Evolutionary conservation across 1,284 basidiomycete species (phyloP).

Genomic region (Heliocybe sulcata): DNA sequence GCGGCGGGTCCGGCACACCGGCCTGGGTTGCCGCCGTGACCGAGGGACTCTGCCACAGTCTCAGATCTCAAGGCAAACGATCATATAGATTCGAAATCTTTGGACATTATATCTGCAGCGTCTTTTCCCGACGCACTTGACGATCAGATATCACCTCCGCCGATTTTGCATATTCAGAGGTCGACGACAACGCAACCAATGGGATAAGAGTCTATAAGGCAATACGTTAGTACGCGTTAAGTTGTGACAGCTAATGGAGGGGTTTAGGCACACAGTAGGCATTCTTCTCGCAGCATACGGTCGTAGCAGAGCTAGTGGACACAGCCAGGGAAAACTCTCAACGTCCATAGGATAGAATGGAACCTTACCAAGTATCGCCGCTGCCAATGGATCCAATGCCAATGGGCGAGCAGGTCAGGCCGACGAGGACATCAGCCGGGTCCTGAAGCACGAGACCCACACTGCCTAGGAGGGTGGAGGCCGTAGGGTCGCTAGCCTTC

Average conservation of each 20-base stretch:
- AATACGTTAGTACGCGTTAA: too few species aligned
- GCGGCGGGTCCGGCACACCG: too few species aligned
- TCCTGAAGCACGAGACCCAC: constrained; percentile 15
- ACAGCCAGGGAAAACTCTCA: too few species aligned
- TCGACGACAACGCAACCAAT: neutral
- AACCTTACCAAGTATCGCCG: constrained; percentile 13
- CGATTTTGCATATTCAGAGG: neutral
- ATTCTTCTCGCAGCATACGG: constrained; percentile 24
- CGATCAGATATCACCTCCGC: too few species aligned
- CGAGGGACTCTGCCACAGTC: too few species aligned
- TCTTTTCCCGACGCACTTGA: too few species aligned
- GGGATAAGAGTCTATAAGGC: neutral
- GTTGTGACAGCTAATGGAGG: too few species aligned
- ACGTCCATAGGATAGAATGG: too few species aligned
- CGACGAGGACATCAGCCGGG: constrained; percentile 16
- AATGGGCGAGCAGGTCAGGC: constrained; percentile 19
- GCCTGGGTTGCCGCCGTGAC: too few species aligned
- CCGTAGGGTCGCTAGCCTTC: neutral
- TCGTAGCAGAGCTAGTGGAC: constrained; percentile 11
- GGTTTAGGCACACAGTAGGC: constrained; percentile 6
- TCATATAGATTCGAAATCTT: too few species aligned
- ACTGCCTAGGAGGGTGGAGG: constrained; percentile 10
- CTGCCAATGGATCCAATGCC: constrained; percentile 16
- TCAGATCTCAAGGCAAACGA: too few species aligned
- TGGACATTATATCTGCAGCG: too few species aligned